Conservation (phyloP, 2,329 filamentous ascomycete species). For the Aspergillus calidoustus region DNA sequence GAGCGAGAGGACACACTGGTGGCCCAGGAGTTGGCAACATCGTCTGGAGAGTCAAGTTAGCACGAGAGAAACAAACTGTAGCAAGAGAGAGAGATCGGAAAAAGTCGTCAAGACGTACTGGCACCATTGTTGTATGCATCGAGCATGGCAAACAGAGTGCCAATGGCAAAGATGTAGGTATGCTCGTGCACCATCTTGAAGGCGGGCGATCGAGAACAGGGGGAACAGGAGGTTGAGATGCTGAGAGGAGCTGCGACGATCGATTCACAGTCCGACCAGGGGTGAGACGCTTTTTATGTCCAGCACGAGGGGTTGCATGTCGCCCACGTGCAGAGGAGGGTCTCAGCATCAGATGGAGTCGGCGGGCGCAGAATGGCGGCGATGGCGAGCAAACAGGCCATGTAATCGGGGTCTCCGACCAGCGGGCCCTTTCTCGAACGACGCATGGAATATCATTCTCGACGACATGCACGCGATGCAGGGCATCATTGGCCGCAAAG, state of each 20-base stretch:
- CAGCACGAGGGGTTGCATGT: neutral
- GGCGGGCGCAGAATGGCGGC: too few species aligned
- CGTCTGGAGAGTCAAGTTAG: conserved; percentile 50
- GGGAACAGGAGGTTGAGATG: neutral
- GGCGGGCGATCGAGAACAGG: neutral
- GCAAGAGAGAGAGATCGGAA: neutral
- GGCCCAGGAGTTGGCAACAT: conserved; percentile 84
- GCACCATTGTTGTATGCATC: conserved; percentile 81
- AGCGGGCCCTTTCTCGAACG: neutral
- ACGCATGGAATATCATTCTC: neutral
- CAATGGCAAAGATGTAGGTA: conserved; percentile 74
- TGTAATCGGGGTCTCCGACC: too few species aligned
- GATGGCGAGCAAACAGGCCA: neutral
- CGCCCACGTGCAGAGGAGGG: neutral
- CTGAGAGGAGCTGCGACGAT: neutral
- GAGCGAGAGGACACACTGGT: conserved; percentile 82
- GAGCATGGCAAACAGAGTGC: conserved; percentile 75
- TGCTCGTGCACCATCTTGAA: conserved; percentile 64
- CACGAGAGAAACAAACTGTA: neutral
- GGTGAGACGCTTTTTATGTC: neutral
- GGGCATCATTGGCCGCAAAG: neutral
- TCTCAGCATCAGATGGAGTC: too few species aligned
- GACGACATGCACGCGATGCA: neutral
- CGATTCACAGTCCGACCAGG: neutral
- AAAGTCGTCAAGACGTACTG: conserved; percentile 57